Evolutionary conservation across 306 rosid species (phyloP), one percentile per base, ranked within the genome.

Genomic region (Prunus davidiana): DNA sequence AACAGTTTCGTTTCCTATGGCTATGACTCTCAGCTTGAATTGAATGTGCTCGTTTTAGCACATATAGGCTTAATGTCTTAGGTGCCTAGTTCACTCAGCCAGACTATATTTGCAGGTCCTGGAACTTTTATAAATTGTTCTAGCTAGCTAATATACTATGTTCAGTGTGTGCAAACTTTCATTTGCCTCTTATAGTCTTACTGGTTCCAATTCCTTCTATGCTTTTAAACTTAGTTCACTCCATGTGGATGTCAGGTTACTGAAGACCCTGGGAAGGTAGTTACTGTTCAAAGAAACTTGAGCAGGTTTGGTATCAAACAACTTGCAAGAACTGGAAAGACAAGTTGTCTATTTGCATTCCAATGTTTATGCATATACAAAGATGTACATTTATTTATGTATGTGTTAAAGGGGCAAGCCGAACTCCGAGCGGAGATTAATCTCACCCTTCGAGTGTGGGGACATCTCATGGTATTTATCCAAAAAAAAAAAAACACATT

Each of bases 281-380:
- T 72, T 73, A 87, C 91, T 30, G 86, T 83, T 38, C 84, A 83
- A 73, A 85, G 87, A 74, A 85, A 85, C 79, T 85, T 88, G 24
- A 73, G 66, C 10, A 88, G 85, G 57, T 88, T 85, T 76, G 91
- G 91, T 70, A 83, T 88, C 75, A 73, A 69, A 70, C 89, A 88
- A 69, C 82, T 88, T 65, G 84, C 87, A 46, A 85, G 91, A 83
- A 88, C 89, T 52, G 91, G 91, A 81, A 88, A 88, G 87, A 89
- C 71, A 58, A 72, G 68, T 27, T 54, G 14, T 20, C 3, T 27
- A 61, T 68, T 16, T 19, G 45, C 30, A 25, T 27, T 41, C n/a
- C 47, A 2, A 55, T 50, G 65, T 28, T 38, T 45, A 28, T 69
- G 58, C 0, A 5, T 67, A 61, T 25, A 22, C 6, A 50, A 34